Percentiles rank a stretch among this genome's conserved stretches.
Evolutionary conservation across 2,329 filamentous ascomycete species (phyloP).

Genomic region (Clonostachys chloroleuca): DNA sequence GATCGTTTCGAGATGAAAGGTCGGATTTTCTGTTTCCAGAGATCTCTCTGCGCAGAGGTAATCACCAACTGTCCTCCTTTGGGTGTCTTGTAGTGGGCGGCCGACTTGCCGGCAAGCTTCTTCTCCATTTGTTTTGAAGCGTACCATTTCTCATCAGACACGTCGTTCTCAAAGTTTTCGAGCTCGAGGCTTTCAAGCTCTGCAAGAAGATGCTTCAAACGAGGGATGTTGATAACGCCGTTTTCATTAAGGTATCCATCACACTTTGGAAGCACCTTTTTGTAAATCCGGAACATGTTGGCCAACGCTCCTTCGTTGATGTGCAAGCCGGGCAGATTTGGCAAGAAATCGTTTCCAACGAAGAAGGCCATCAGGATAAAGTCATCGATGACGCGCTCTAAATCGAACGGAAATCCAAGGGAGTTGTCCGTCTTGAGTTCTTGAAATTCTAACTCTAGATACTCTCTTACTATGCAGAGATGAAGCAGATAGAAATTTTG

Average conservation of each 20-base stretch:
- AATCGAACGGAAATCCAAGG: conserved; percentile 77
- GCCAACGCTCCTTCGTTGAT: conserved; percentile 97
- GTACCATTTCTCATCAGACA: conserved; percentile 87
- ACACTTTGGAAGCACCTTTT: conserved; percentile 78
- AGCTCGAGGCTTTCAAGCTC: conserved; percentile 86
- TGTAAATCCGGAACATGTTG: conserved; percentile 97
- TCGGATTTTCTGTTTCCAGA: conserved; percentile 78
- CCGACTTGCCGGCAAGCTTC: conserved; percentile 53
- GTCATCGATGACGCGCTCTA: conserved; percentile 96
- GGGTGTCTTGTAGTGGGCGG: conserved; percentile 40
- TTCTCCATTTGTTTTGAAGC: conserved; percentile 77
- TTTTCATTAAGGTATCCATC: conserved; percentile 96
- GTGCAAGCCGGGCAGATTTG: conserved; percentile 91
- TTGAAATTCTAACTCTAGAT: conserved; percentile 94
- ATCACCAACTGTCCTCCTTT: conserved; percentile 64
- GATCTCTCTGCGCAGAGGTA: conserved; percentile 72
- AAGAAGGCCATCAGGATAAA: conserved; percentile 99
- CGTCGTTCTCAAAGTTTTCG: conserved; percentile 88
- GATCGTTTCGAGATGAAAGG: conserved; percentile 73
- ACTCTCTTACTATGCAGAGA: conserved; percentile 95
- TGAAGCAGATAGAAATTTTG: conserved; percentile 99
- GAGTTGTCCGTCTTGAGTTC: conserved; percentile 73
- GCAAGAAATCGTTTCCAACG: conserved; percentile 97
- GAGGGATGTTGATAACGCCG: conserved; percentile 82
- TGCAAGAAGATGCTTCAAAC: conserved; percentile 72